phyloP scores from a whole-genome alignment of 345 rosid species.

The Euphorbia peplus region DNA sequence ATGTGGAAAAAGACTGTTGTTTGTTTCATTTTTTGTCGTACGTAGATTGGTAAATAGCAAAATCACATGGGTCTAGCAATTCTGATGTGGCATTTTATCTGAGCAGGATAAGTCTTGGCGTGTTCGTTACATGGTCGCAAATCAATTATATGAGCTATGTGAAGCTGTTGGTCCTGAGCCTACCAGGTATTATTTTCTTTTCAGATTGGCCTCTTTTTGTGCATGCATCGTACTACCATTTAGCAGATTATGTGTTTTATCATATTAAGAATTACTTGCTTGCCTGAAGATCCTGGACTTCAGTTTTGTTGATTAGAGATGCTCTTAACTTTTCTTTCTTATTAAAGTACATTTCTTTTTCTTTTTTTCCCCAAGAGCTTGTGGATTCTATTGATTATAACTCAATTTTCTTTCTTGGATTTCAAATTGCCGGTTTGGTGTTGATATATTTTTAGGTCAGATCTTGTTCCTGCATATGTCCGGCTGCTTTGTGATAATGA shows the following conservation, averaged over 20 bases:
- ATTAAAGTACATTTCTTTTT: not conserved
- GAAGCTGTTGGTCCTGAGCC: constrained; percentile 96
- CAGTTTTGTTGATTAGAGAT: not conserved
- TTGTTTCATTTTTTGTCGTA: not conserved
- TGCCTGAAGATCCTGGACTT: not conserved
- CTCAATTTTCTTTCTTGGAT: constrained; percentile 3
- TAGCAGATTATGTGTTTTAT: not conserved
- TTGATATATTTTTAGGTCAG: constrained; percentile 46
- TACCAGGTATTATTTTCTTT: constrained; percentile 55
- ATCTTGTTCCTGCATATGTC: constrained; percentile 91
- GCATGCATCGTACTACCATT: not conserved
- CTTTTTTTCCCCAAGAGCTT: not conserved
- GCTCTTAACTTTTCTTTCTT: not conserved
- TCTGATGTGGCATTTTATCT: constrained; percentile 8
- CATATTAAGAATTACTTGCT: not conserved
- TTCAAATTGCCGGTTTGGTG: constrained; percentile 2
- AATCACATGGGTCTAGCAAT: not conserved
- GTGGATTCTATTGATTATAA: not conserved
- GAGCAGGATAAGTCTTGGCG: constrained; percentile 97
- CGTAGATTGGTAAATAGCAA: not conserved
- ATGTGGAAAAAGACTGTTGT: not conserved
- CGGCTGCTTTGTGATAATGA: constrained; percentile 92
- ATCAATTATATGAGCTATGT: constrained; percentile 92
- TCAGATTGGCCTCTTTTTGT: not conserved
- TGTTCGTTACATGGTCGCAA: constrained; percentile 96